Base-by-base conservation (phyloP, 2,329 filamentous ascomycete genomes). In the Neonectria coccinea region DNA sequence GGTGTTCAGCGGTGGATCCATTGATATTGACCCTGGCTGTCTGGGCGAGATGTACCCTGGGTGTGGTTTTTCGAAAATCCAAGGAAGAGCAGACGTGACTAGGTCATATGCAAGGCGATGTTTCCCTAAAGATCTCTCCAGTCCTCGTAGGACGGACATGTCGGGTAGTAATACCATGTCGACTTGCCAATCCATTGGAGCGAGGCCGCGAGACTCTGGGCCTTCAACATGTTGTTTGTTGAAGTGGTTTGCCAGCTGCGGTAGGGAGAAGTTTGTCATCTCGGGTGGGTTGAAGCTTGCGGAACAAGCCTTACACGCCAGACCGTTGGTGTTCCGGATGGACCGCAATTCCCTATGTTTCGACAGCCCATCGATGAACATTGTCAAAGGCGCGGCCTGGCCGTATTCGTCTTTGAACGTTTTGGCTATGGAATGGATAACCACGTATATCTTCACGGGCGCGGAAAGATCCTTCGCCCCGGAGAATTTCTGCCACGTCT, bases 381-480 rank as follows among this genome's bases (percentile, higher is more conserved):
- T 83, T 12, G 78, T 78, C 36, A 94, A 74, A 9, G 84, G 81
- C 1, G 88, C 86, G 44, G 84, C 82, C 64, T 88, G 83, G 16
- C 80, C 80, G 74, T 90, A 92, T 53, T 82, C 82, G 16, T 84
- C 76, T 47, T 84, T 81, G 72, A 90, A 92, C 39, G 82, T 83
- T 59, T 84, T 83, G 60, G 86, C 82, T 56, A 89, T 79, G 74
- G 91, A 88, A 73, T 91, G 83, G 45, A 94, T 83, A 10, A 92
- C 81, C 51, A 88, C 84, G 64, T 86, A 86, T 16, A 92, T 82
- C 68, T 88, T 88, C 51, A 92, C 82, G 64, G 85, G 86, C 42
- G 86, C 85, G 14, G 89, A 85, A 16, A 93, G 78, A 55, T 89
- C 85, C 69, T 87, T 87, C 66, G 92, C 81, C 3, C 83, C 83